These are phyloP conservation scores for Dillenia suffruticosa DNA, from an alignment of 164 flowering plant species.

Conservation along the genomic window DNA sequence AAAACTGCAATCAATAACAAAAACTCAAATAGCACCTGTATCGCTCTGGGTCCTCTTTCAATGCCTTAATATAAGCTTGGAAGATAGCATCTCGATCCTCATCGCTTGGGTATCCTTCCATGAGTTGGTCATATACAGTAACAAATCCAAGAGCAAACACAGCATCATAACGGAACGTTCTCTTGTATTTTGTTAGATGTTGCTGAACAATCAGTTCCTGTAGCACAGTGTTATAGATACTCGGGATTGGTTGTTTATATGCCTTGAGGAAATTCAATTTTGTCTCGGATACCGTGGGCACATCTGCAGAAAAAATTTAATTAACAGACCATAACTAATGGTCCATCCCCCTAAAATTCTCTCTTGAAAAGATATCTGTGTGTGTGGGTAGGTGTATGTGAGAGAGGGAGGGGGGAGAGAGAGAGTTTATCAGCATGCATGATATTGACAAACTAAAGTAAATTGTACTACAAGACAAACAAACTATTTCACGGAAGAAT, in stretches of 20 bases:
- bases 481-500: no score
- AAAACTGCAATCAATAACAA: no score
- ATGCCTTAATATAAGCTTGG: constrained; percentile 71
- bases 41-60: constrained; percentile 83
- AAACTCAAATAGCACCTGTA: constrained; percentile 47
- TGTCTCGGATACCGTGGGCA: constrained; percentile 87
- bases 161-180: constrained; percentile 67
- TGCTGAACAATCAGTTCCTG: constrained; percentile 94
- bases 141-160: constrained; percentile 98
- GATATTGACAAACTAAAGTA: no score
- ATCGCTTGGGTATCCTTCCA: constrained; percentile 91
- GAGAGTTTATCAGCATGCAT: not conserved
- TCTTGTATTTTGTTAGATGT: constrained; percentile 85
- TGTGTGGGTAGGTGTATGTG: not conserved
- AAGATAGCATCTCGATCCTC: constrained; percentile 84
- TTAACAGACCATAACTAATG: not conserved
- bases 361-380: not conserved
- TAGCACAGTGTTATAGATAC: constrained; percentile 83
- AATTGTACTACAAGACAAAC: no score
- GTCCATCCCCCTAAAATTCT: not conserved
- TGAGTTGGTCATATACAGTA: constrained; percentile 86
- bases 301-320: constrained; percentile 31
- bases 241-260: constrained; percentile 87
- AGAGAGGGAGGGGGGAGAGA: not conserved
- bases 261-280: constrained; percentile 71